Percentiles rank a stretch among this genome's conserved stretches.
Evolutionary conservation across 371 early-diverging fungal species (phyloP).

Genomic region (Mortierella sp.): DNA sequence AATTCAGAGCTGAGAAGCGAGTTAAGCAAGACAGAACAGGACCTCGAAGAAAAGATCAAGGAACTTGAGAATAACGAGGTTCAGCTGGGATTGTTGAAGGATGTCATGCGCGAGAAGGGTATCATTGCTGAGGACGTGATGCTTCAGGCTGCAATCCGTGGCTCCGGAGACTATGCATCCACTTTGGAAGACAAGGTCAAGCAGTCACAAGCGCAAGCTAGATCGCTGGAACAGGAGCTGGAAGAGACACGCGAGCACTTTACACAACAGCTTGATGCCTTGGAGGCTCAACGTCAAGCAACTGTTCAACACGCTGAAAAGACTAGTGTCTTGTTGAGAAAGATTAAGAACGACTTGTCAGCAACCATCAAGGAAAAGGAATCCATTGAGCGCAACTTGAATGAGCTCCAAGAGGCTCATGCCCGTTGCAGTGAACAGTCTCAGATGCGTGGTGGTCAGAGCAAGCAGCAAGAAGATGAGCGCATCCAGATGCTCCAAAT

Average conservation of each 20-base stretch:
- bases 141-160: conserved; percentile 41
- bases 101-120: conserved; percentile 70
- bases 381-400: conserved; percentile 23
- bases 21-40: conserved; percentile 64
- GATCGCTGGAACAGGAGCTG: conserved; percentile 28
- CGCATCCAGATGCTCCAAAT: conserved; percentile 26
- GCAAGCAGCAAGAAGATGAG: conserved; percentile 44
- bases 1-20: conserved; percentile 61
- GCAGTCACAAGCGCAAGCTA: conserved; percentile 17
- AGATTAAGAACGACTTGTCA: conserved; percentile 49
- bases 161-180: conserved; percentile 28
- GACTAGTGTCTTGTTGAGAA: conserved; percentile 37
- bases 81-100: conserved; percentile 71
- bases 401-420: conserved; percentile 36
- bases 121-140: conserved; percentile 53
- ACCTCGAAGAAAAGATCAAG: conserved; percentile 63
- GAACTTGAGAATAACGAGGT: conserved; percentile 74
- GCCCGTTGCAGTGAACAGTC: conserved; percentile 20
- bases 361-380: conserved; percentile 50
- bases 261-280: conserved; percentile 19
- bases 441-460: conserved; percentile 9
- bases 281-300: conserved; percentile 45
- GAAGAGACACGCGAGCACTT: conserved; percentile 24
- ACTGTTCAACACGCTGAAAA: conserved; percentile 47
- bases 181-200: conserved; percentile 31